A percentile compares a stretch with the other conserved stretches of the same genome.
These are phyloP conservation scores for Limtongozyma cylindracea DNA, from an alignment of 805 yeast genomes.

Conservation along the genomic window DNA sequence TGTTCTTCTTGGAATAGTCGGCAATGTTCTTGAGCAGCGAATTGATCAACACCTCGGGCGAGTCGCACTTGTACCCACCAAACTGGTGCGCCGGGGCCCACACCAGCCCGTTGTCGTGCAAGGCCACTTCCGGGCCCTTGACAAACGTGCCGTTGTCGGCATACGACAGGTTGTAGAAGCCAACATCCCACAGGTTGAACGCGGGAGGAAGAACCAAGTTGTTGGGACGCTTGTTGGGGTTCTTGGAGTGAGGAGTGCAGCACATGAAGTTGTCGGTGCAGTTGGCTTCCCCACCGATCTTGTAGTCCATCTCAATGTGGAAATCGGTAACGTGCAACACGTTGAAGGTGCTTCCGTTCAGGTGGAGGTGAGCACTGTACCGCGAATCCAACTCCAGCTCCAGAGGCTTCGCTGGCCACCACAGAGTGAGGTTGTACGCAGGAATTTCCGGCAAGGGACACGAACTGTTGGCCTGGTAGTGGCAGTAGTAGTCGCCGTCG, in stretches of 20 bases:
- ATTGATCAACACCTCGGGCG: slow-evolving; percentile 37
- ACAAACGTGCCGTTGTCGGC: slow-evolving; percentile 5
- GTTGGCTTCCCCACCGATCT: slow-evolving; percentile 30
- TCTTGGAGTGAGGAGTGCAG: slow-evolving; percentile 25
- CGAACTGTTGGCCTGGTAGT: slow-evolving; percentile 22
- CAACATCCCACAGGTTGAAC: slow-evolving; percentile 3
- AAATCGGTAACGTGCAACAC: slow-evolving; percentile 46
- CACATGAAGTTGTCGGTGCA: slow-evolving; percentile 31
- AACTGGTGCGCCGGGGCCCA: slow-evolving; percentile 28
- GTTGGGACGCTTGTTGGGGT: slow-evolving; percentile 8
- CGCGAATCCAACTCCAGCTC: slow-evolving; percentile 7
- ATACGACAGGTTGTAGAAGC: slow-evolving; percentile 9
- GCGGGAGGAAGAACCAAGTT: too few species aligned
- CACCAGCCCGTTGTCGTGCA: too few species aligned
- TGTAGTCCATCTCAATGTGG: slow-evolving; percentile 30
- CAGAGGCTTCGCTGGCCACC: slow-evolving; percentile 12
- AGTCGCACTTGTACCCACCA: slow-evolving; percentile 40
- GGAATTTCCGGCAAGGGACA: slow-evolving; percentile 1
- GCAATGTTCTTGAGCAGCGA: slow-evolving; percentile 22
- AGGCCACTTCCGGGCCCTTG: slow-evolving; percentile 8
- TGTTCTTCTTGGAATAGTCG: slow-evolving; percentile 6
- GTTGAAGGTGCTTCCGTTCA: slow-evolving; percentile 15
- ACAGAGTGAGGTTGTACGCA: slow-evolving; percentile 7
- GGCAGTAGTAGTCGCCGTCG: slow-evolving; percentile 36
- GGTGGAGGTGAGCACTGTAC: slow-evolving; percentile 5